Evolutionary conservation across 352 stramenopile species (phyloP), one percentile per base, ranked within the genome.

Genomic region (Phytophthora syringae): DNA sequence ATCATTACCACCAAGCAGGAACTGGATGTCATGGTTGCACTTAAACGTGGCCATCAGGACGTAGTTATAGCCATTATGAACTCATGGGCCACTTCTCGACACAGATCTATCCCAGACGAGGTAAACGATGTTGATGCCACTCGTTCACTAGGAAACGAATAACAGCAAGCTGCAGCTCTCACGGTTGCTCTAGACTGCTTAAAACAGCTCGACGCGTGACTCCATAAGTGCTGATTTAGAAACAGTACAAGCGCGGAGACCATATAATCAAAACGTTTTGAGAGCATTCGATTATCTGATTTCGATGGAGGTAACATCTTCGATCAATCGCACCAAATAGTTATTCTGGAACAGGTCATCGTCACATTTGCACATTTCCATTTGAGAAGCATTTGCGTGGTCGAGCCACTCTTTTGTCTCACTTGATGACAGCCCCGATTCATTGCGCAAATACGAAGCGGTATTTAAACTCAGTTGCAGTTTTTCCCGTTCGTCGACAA

Each of bases 51-150:
- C 36, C 51, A 58, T 49, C 2, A 58, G 39, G 18, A 40, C 37
- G 22, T 49, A 39, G 51, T 58, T 57, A 15, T 18, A 57, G 15
- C 50, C 32, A 37, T 57, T 15, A 48, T 37, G 6, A 37, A 57
- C 18, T 57, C 50, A 24, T 56, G 50, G 0, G 50, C 50, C 24
- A 37, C n/a, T n/a, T n/a, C n/a, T n/a, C n/a, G n/a, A n/a, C n/a
- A n/a, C n/a, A n/a, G n/a, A n/a, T n/a, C n/a, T n/a, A 54, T 28
- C 1, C 48, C 48, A 18, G 30, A 40, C 6, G 28, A 37, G 9
- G 20, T 12, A 16, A 54, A 54, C 11, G 28, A 54, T 15, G 30
- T 54, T 9, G 39, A 2, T 11, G 27, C 20, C 18, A 54, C 15
- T 13, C 28, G n/a, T 30, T 54, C 18, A 16, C 30, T 16, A 2